Conservation (phyloP, 768 basidiomycete species). For the Lactarius vividus region DNA sequence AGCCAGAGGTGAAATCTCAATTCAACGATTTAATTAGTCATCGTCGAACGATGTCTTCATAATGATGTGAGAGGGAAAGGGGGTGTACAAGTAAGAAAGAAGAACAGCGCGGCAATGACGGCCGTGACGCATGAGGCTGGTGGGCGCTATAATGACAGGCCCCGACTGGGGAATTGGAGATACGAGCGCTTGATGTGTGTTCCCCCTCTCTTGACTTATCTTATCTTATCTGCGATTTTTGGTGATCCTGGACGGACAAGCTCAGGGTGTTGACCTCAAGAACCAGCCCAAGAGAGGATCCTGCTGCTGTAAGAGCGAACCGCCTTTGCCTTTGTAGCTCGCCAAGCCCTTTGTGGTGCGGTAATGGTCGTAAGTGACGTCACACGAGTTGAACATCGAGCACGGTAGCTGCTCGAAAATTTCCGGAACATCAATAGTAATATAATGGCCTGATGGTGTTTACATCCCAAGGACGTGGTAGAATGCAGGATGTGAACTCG, state of each 20-base stretch:
- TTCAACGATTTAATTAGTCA: neutral
- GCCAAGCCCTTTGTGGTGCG: too few relatives aligned
- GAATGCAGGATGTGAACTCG: too few relatives aligned
- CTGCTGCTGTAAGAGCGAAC: too few relatives aligned
- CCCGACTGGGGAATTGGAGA: neutral
- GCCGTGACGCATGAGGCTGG: neutral
- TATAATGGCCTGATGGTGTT: too few relatives aligned
- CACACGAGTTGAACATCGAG: too few relatives aligned
- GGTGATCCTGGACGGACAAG: neutral
- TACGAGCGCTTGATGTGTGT: neutral
- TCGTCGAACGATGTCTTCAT: neutral
- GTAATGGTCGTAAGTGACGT: too few relatives aligned
- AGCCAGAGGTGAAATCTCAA: neutral
- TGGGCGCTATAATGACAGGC: neutral
- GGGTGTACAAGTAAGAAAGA: neutral
- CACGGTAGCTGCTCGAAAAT: too few relatives aligned
- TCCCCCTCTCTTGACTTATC: neutral
- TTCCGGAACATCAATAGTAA: too few relatives aligned
- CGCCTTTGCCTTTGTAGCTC: too few relatives aligned
- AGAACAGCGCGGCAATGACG: neutral
- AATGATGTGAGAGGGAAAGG: neutral
- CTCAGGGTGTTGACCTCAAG: neutral
- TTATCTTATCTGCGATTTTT: neutral
- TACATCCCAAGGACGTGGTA: too few relatives aligned
- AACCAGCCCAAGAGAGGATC: neutral